These are phyloP conservation scores for Leccinellum albellum DNA, from an alignment of 768 basidiomycete species.

Conservation along the genomic window DNA sequence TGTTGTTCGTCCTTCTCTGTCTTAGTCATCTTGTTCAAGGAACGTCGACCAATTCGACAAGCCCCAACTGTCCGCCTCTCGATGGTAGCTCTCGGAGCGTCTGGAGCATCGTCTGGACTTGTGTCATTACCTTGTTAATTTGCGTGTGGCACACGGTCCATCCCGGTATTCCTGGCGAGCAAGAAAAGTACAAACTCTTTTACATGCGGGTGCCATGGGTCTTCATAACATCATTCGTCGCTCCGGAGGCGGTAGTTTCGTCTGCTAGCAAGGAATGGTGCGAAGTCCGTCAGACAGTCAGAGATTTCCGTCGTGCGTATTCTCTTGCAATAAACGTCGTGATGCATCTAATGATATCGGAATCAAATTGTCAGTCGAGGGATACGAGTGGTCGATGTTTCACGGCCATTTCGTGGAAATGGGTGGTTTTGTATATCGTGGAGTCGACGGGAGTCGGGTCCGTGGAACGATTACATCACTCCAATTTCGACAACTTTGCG, in stretches of 20 bases:
- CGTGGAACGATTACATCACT: background rate
- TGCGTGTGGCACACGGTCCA: slow-evolving; percentile 2
- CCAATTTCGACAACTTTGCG: background rate
- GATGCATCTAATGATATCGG: background rate
- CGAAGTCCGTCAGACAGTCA: background rate
- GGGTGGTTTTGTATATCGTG: background rate
- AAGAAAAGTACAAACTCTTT: background rate
- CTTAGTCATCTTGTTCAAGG: background rate
- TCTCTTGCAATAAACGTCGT: background rate
- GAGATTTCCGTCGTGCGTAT: background rate
- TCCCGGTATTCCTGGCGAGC: background rate
- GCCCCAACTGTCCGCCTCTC: background rate
- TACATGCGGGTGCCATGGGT: background rate
- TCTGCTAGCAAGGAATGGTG: background rate
- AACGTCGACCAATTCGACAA: background rate
- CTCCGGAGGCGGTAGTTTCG: background rate
- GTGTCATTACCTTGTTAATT: background rate
- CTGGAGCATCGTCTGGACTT: background rate
- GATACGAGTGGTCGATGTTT: background rate
- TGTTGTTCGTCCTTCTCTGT: background rate
- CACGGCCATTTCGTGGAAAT: background rate
- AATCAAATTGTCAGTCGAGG: background rate
- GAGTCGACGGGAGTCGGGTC: background rate
- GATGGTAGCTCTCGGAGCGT: background rate
- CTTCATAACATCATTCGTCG: background rate